Evolutionary conservation across 371 early-diverging fungal genomes (phyloP), one percentile per base, ranked within the genome.

Genomic region (Coemansia sp.): DNA sequence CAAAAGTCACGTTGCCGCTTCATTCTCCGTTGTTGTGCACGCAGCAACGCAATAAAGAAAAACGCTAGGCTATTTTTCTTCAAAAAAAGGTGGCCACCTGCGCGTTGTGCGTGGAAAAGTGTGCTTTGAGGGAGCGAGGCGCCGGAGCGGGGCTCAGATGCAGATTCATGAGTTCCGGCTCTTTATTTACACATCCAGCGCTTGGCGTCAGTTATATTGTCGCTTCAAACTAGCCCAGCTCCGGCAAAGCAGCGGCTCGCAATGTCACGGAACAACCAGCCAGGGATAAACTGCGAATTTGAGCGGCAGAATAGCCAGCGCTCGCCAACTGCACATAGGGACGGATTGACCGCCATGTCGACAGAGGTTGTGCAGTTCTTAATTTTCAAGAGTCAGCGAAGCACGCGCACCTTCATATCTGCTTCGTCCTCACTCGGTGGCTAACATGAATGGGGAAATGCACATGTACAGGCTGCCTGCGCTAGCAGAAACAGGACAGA

Each of bases 151-250:
- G 48, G 40, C n/a, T 5, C 12, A 36, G 35, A 48, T 59, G 59
- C 59, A 59, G 30, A 59, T 16, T 59, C 40, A 50, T 59, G 59
- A 34, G 50, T 40, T 50, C 30, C n/a, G 26, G 50, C 39, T n/a
- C 40, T 42, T 43, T 56, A 42, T 59, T 31, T 59, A 59, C 50
- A 59, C 59, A 59, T 59, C 36, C 59, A 59, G 59, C 59, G 26
- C 26, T 26, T 26, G 26, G 26, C 26, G 26, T 26, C 26, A 26
- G 26, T 26, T 0, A 26, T 26, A 26, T 26, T 26, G 26, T 26
- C 26, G 26, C 59, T 20, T 49, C 47, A 16, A n/a, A 16, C 47
- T 20, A 47, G 47, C 47, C 20, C 47, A 47, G 9, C 26, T 26
- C 26, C 26, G 26, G 26, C 26, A 26, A 26, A 26, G 26, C 26